Percentiles rank a stretch among this genome's conserved stretches.
These are phyloP conservation scores for Cytospora piceae DNA, from an alignment of 2,329 filamentous ascomycete genomes.

Conservation along the genomic window DNA sequence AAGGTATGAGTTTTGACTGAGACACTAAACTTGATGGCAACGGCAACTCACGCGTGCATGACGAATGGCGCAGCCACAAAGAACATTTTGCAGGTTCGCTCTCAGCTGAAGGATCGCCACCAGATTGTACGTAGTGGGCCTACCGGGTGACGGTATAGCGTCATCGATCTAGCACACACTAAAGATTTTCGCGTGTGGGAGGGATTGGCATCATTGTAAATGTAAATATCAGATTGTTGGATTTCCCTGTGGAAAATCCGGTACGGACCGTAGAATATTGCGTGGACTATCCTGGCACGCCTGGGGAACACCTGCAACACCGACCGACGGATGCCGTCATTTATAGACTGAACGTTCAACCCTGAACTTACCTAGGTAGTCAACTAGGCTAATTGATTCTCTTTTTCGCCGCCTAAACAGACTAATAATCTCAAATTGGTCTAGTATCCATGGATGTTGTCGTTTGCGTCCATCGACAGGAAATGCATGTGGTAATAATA, in stretches of 20 bases:
- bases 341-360: neutral
- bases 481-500: too few relatives aligned
- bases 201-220: neutral
- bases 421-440: too few relatives aligned
- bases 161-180: slow-evolving; percentile 15
- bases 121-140: slow-evolving; percentile 16
- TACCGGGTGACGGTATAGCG: slow-evolving; percentile 14
- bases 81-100: neutral
- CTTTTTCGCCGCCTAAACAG: too few relatives aligned
- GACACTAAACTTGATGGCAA: slow-evolving; percentile 7
- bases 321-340: neutral
- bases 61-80: slow-evolving; percentile 20
- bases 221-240: neutral
- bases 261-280: neutral
- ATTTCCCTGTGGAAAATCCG: neutral
- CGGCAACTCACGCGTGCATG: slow-evolving; percentile 20
- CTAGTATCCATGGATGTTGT: too few relatives aligned
- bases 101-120: slow-evolving; percentile 12
- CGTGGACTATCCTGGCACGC: neutral
- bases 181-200: too few relatives aligned
- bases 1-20: neutral
- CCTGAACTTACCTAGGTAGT: too few relatives aligned
- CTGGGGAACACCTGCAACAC: too few relatives aligned
- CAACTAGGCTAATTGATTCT: too few relatives aligned
- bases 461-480: too few relatives aligned